Conservation (phyloP, 345 rosid species). For the Dimocarpus longan region DNA sequence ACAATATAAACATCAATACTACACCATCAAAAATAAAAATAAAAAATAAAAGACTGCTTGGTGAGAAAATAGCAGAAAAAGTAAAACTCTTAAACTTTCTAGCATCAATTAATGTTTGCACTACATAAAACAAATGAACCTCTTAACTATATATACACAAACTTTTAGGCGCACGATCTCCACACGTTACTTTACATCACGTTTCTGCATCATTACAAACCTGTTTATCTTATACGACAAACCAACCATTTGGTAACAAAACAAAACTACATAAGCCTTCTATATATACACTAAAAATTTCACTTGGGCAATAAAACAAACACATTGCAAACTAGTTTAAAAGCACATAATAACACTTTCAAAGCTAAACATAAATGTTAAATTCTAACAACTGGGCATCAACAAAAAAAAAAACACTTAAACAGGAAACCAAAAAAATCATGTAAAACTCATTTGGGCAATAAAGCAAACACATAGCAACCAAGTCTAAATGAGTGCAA, state of each 20-base stretch:
- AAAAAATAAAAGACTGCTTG: background rate
- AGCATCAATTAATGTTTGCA: background rate
- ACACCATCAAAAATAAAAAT: background rate
- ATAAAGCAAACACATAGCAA: constrained; percentile 8
- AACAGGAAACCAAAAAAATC: background rate
- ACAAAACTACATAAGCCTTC: too few relatives aligned
- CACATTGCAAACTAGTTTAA: background rate
- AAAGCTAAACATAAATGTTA: background rate
- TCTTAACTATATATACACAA: background rate
- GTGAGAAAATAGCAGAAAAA: background rate
- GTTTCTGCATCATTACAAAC: too few relatives aligned
- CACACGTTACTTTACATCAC: too few relatives aligned
- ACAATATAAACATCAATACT: background rate
- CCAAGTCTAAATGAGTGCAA: background rate
- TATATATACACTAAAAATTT: background rate
- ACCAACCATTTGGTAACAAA: too few relatives aligned
- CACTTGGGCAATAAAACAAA: constrained; percentile 13
- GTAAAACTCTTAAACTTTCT: background rate
- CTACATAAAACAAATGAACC: background rate
- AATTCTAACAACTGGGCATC: background rate
- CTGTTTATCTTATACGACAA: too few relatives aligned
- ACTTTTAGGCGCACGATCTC: too few relatives aligned
- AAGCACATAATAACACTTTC: background rate
- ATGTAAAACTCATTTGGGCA: constrained; percentile 4
- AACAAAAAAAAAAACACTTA: background rate